phyloP scores from a whole-genome alignment of 495 filamentous ascomycete species.

The Penicillium coprophilum region DNA sequence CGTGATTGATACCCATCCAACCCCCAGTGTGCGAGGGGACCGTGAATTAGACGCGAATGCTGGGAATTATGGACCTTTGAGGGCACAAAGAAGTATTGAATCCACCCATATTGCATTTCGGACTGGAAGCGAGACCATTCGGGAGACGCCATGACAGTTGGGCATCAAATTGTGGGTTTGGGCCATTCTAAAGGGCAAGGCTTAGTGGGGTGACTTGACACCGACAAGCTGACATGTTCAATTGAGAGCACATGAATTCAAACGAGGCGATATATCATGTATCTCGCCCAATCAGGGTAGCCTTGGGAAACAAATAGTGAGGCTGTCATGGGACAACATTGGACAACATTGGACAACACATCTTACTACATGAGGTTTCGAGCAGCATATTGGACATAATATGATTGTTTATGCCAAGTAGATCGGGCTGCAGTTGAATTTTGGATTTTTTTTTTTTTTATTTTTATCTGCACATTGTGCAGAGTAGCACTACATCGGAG shows the following conservation, averaged over 20 bases:
- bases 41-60: conserved; percentile 11
- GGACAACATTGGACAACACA: conserved; percentile 9
- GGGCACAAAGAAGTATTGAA: conserved; percentile 16
- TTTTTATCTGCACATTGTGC: background rate
- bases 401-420: conserved; percentile 3
- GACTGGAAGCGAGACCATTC: conserved; percentile 34
- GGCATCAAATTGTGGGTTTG: conserved; percentile 43
- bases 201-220: conserved; percentile 24
- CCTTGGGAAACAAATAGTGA: conserved; percentile 3
- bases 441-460: background rate
- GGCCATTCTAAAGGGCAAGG: conserved; percentile 18
- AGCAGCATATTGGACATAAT: conserved; percentile 8
- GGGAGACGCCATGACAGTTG: conserved; percentile 36
- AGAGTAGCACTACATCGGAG: background rate
- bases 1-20: conserved; percentile 36
- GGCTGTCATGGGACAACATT: conserved; percentile 10
- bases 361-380: background rate
- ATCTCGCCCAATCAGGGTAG: background rate
- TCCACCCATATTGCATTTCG: conserved; percentile 26
- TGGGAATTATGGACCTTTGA: conserved; percentile 16
- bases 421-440: background rate
- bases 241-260: conserved; percentile 27
- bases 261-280: conserved; percentile 1
- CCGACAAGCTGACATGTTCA: conserved; percentile 41
- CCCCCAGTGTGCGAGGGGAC: conserved; percentile 10